Percentiles rank a stretch among this genome's conserved stretches.
Evolutionary conservation across 805 yeast genomes (phyloP).

Genomic region (Priceomyces fermenticarens): DNA sequence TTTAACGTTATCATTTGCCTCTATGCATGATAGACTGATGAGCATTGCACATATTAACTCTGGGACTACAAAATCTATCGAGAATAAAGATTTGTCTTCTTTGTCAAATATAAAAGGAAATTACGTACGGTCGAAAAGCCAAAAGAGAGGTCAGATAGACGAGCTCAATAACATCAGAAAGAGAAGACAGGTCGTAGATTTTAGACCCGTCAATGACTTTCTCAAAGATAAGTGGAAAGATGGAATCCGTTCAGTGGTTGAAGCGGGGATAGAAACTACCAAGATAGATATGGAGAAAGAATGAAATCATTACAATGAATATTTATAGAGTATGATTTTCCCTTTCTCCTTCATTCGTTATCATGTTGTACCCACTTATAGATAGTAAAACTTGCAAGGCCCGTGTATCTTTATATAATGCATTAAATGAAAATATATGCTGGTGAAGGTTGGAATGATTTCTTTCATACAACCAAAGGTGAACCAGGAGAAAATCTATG

Average conservation of each 20-base stretch:
- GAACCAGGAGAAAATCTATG: too few species aligned
- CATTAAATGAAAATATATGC: too few species aligned
- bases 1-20: constrained; percentile 39
- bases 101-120: constrained; percentile 22
- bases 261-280: constrained; percentile 27
- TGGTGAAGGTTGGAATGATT: too few species aligned
- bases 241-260: constrained; percentile 39
- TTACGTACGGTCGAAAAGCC: constrained; percentile 18
- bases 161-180: constrained; percentile 43
- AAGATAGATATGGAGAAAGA: constrained; percentile 11
- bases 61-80: constrained; percentile 34
- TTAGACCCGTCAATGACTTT: constrained; percentile 43
- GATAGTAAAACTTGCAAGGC: too few species aligned
- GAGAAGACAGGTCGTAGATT: constrained; percentile 38
- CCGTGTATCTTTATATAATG: too few species aligned
- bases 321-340: too few species aligned
- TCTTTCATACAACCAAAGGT: too few species aligned
- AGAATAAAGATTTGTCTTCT: constrained; percentile 28
- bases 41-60: constrained; percentile 28
- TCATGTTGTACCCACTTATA: too few species aligned
- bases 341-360: too few species aligned
- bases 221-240: constrained; percentile 51
- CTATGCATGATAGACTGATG: constrained; percentile 40
- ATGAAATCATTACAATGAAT: too few species aligned
- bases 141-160: constrained; percentile 42